A percentile compares a stretch with the other conserved stretches of the same genome.
These are phyloP conservation scores for Peltaster fructicola DNA, from an alignment of 2,329 filamentous ascomycete species.

Conservation along the genomic window DNA sequence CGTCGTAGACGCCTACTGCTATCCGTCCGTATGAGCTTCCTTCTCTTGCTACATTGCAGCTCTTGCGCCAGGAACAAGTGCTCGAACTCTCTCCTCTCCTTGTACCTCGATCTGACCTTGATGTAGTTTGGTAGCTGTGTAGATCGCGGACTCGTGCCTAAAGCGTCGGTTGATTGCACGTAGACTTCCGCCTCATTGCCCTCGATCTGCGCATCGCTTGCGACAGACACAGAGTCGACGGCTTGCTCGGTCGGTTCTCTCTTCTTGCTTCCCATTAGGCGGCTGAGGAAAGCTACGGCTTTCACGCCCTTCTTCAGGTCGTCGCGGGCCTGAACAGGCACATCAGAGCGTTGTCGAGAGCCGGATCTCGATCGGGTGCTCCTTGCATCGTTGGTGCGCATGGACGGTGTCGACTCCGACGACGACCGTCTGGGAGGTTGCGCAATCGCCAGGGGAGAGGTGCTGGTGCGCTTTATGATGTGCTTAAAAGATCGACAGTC, in stretches of 20 bases:
- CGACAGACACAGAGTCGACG: constrained; percentile 41
- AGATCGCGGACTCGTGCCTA: constrained; percentile 67
- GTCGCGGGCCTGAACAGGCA: too few species aligned
- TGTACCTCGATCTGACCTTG: constrained; percentile 63
- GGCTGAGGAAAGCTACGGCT: constrained; percentile 75
- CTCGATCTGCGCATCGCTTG: constrained; percentile 51
- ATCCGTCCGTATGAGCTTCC: constrained; percentile 8
- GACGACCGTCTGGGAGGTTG: too few species aligned
- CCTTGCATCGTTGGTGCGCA: too few species aligned
- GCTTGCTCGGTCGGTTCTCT: constrained; percentile 42
- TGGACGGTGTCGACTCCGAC: too few species aligned
- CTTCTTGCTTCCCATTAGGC: constrained; percentile 58
- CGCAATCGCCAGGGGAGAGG: too few species aligned
- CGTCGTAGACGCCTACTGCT: constrained; percentile 14
- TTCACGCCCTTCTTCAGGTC: constrained; percentile 60
- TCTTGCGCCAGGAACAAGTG: constrained; percentile 85
- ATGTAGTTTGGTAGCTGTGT: constrained; percentile 87
- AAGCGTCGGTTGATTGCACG: constrained; percentile 51
- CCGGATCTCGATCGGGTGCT: too few species aligned
- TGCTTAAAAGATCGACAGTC: too few species aligned
- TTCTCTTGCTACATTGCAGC: constrained; percentile 25
- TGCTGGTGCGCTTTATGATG: too few species aligned
- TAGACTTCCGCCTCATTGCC: constrained; percentile 73
- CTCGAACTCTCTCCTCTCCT: constrained; percentile 67
- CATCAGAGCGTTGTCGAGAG: too few species aligned